A percentile compares a stretch with the other conserved stretches of the same genome.
Conservation (phyloP, 441 rosid genomes). For the Bruguiera hainesii region DNA sequence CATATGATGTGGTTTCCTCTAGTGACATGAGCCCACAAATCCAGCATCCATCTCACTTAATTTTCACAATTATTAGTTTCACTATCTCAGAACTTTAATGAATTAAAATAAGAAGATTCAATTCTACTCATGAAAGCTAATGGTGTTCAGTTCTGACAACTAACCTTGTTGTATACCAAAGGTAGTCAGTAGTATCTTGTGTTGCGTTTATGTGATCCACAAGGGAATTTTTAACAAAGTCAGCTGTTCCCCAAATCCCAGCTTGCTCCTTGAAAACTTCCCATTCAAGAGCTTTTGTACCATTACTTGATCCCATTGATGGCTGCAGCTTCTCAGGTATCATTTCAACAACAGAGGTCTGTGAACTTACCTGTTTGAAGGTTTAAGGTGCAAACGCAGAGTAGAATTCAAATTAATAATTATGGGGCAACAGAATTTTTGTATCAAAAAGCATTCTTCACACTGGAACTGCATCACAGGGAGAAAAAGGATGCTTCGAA, state of each 20-base stretch:
- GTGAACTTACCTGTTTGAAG: slow-evolving; percentile 57
- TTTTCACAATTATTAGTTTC: no score
- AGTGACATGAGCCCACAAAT: no score
- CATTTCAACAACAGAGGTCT: slow-evolving; percentile 73
- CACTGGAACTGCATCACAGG: no score
- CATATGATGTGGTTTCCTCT: no score
- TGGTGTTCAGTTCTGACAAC: slow-evolving; percentile 14
- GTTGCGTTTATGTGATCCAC: slow-evolving; percentile 90
- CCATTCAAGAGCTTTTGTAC: slow-evolving; percentile 56
- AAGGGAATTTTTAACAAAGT: slow-evolving; percentile 52
- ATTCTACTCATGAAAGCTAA: background rate
- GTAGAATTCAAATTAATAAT: background rate
- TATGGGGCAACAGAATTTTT: no score
- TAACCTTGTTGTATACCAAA: slow-evolving; percentile 95
- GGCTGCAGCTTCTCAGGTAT: slow-evolving; percentile 59
- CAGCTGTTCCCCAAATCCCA: slow-evolving; percentile 80
- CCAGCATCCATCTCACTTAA: no score
- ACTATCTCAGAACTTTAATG: no score
- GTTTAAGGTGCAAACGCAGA: slow-evolving; percentile 13
- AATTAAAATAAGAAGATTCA: no score
- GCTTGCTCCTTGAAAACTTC: slow-evolving; percentile 62
- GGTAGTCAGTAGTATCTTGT: slow-evolving; percentile 79
- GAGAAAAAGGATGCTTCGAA: no score
- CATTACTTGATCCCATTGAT: slow-evolving; percentile 27
- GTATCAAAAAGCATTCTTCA: no score